Percentiles rank a stretch among this genome's conserved stretches.
These are phyloP conservation scores for Pyrus betulifolia DNA, from an alignment of 306 rosid species.

Conservation along the genomic window DNA sequence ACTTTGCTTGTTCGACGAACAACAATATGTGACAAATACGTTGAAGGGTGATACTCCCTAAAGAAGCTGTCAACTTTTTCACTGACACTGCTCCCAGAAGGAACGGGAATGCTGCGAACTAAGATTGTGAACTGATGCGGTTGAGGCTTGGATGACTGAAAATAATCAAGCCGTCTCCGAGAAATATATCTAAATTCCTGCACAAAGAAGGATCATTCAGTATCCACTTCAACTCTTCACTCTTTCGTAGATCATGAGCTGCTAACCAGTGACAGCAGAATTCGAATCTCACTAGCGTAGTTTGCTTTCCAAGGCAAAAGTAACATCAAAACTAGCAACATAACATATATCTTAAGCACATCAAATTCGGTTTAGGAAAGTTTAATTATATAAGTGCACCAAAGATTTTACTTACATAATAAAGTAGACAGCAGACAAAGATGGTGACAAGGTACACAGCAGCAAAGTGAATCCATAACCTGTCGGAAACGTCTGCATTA, in stretches of 20 bases:
- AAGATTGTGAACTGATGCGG: constrained; percentile 87
- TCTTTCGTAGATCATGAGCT: not conserved
- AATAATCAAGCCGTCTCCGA: constrained; percentile 62
- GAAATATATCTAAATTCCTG: constrained; percentile 81
- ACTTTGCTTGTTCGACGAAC: constrained; percentile 57
- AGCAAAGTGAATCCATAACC: constrained; percentile 86
- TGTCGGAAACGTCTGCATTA: constrained; percentile 22
- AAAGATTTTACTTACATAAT: constrained; percentile 47
- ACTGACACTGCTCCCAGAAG: constrained; percentile 42
- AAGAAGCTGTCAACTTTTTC: constrained; percentile 65
- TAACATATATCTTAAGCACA: not conserved
- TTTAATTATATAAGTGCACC: constrained; percentile 5
- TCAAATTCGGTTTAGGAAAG: not conserved
- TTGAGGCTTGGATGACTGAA: constrained; percentile 70
- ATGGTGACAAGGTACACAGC: constrained; percentile 80
- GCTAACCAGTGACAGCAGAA: not conserved
- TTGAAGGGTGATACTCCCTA: constrained; percentile 60
- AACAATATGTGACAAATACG: constrained; percentile 69
- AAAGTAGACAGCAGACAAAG: constrained; percentile 67
- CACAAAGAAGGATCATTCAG: constrained; percentile 25
- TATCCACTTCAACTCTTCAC: constrained; percentile 17
- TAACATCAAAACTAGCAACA: not conserved
- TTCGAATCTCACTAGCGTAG: not conserved
- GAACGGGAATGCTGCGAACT: constrained; percentile 64
- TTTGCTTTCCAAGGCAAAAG: not conserved